Percentiles rank a stretch among this genome's conserved stretches.
phyloP scores from a whole-genome alignment of 148 eudicot genomes.

The Rhododendron molle region DNA sequence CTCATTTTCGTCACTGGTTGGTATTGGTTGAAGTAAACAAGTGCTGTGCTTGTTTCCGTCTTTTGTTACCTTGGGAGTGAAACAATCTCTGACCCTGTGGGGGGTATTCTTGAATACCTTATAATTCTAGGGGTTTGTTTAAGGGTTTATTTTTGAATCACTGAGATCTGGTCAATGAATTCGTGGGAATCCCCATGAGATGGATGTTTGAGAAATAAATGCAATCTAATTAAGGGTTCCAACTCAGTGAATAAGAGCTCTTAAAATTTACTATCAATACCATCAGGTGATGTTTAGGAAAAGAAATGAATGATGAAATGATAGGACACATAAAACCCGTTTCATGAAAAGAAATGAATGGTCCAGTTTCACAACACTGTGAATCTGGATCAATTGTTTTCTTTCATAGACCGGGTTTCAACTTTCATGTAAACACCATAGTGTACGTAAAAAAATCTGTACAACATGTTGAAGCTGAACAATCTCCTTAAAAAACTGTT shows the following conservation, averaged over 20 bases:
- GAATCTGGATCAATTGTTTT: too few relatives aligned
- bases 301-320: too few relatives aligned
- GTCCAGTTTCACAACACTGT: too few relatives aligned
- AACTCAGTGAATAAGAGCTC: not conserved
- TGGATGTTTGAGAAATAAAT: not conserved
- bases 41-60: slow-evolving; percentile 6
- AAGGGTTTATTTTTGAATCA: slow-evolving; percentile 22
- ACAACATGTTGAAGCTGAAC: too few relatives aligned
- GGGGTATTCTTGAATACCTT: not conserved
- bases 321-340: too few relatives aligned
- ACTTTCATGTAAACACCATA: not conserved
- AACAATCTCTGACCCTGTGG: slow-evolving; percentile 31
- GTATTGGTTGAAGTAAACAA: slow-evolving; percentile 21
- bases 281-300: not conserved
- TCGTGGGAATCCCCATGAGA: slow-evolving; percentile 10
- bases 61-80: slow-evolving; percentile 28
- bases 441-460: not conserved
- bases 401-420: too few relatives aligned
- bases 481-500: too few relatives aligned
- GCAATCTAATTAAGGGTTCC: slow-evolving; percentile 8
- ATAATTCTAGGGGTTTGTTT: slow-evolving; percentile 10
- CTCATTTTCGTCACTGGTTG: slow-evolving; percentile 8
- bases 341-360: too few relatives aligned
- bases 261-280: not conserved
- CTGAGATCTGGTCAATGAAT: slow-evolving; percentile 26